A percentile compares a stretch with the other conserved stretches of the same genome.
Evolutionary conservation across 768 basidiomycete genomes (phyloP).

Genomic region (Sporobolomyces roseus): DNA sequence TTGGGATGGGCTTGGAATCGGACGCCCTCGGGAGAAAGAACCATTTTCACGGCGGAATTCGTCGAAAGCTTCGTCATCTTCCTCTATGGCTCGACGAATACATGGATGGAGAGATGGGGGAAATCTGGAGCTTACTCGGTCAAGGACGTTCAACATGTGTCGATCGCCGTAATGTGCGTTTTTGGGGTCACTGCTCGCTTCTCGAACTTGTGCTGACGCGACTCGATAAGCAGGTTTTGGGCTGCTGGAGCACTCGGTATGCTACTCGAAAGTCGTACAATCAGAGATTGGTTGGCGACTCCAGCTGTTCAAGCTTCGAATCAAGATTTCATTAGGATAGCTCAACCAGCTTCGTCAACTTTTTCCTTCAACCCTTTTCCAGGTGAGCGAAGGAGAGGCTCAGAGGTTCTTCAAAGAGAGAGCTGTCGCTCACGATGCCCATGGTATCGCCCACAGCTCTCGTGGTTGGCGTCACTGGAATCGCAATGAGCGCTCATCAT

Average conservation of each 20-base stretch:
- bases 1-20: constrained; percentile 96
- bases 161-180: constrained; percentile 68
- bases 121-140: constrained; percentile 72
- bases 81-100: constrained; percentile 81
- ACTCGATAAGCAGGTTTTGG: constrained; percentile 70
- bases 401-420: no score
- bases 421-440: no score
- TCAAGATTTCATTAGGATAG: constrained; percentile 42
- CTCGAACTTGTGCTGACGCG: background rate
- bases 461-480: constrained; percentile 86
- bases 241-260: constrained; percentile 86
- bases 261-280: constrained; percentile 72
- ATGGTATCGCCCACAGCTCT: no score
- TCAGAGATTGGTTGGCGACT: constrained; percentile 70
- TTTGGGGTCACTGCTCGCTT: no score
- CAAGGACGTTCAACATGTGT: constrained; percentile 88
- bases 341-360: constrained; percentile 65
- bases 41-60: constrained; percentile 50
- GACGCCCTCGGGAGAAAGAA: constrained; percentile 48
- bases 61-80: constrained; percentile 60
- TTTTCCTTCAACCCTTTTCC: constrained; percentile 58
- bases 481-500: constrained; percentile 86
- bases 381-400: no score
- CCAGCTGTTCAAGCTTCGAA: constrained; percentile 52
- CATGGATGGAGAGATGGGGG: constrained; percentile 96